Percentiles rank a stretch among this genome's conserved stretches.
phyloP scores from a whole-genome alignment of 352 stramenopile species.

The Thalassiosira mediterranea region DNA sequence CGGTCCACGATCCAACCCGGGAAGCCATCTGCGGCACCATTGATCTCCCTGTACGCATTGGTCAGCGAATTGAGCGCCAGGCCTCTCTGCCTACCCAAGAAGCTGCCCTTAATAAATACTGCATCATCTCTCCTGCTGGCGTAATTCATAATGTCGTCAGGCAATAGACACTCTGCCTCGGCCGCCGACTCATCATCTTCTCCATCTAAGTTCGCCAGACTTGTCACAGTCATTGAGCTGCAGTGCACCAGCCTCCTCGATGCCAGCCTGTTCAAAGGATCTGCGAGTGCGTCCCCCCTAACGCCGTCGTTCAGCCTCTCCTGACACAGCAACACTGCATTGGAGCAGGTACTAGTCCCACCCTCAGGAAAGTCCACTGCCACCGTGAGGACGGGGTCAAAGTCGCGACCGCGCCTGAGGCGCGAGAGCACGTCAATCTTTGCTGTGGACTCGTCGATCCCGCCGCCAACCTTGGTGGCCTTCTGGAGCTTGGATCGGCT shows the following conservation, averaged over 20 bases:
- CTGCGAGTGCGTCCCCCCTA: slow-evolving; percentile 62
- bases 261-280: slow-evolving; percentile 72
- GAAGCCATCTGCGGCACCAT: slow-evolving; percentile 77
- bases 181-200: slow-evolving; percentile 56
- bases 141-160: slow-evolving; percentile 67
- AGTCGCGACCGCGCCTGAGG: slow-evolving; percentile 56
- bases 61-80: slow-evolving; percentile 63
- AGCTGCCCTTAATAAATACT: slow-evolving; percentile 60
- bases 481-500: slow-evolving; percentile 41
- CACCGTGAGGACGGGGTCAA: slow-evolving; percentile 65
- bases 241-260: slow-evolving; percentile 75
- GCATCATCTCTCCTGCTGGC: slow-evolving; percentile 56
- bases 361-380: slow-evolving; percentile 55
- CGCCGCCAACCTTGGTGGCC: slow-evolving; percentile 18
- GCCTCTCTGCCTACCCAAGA: slow-evolving; percentile 57
- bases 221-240: slow-evolving; percentile 65
- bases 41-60: slow-evolving; percentile 77
- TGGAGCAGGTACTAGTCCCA: slow-evolving; percentile 55
- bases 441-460: slow-evolving; percentile 37
- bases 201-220: slow-evolving; percentile 46
- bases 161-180: slow-evolving; percentile 20
- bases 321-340: slow-evolving; percentile 62
- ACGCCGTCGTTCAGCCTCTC: slow-evolving; percentile 68
- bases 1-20: slow-evolving; percentile 78
- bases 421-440: slow-evolving; percentile 59